Conservation (phyloP, 2,329 filamentous ascomycete species). For the Claviceps sp. region DNA sequence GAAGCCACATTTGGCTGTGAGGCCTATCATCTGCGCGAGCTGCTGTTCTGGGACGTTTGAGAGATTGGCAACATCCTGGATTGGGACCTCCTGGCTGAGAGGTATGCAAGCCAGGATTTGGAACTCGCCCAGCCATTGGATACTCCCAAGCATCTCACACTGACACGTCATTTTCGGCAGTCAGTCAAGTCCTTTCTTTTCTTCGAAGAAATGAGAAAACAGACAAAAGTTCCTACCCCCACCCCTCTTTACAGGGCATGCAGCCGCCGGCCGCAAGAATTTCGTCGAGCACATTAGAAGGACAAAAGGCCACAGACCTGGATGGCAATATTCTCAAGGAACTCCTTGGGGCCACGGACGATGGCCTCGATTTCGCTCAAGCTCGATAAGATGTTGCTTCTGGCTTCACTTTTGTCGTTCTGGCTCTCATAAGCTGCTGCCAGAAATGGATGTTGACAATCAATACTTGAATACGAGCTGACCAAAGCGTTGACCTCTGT, state of each 20-base stretch:
- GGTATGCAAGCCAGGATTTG: conserved; percentile 32
- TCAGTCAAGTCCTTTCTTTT: not conserved
- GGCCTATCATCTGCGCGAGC: conserved; percentile 20
- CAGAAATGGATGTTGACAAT: not conserved
- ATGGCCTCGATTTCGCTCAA: conserved; percentile 2
- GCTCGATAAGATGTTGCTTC: not conserved
- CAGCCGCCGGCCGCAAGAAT: not conserved
- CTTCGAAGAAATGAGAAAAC: not conserved
- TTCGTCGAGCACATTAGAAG: not conserved
- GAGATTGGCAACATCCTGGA: conserved; percentile 28
- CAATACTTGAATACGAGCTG: not conserved
- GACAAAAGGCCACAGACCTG: conserved; percentile 1
- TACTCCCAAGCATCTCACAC: conserved; percentile 1
- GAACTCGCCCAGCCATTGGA: conserved; percentile 24
- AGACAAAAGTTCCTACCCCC: not conserved
- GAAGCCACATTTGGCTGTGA: conserved; percentile 4
- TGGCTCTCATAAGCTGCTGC: not conserved
- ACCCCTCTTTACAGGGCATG: not conserved
- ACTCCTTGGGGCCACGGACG: not conserved
- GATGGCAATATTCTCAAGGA: conserved; percentile 1
- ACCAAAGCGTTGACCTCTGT: not conserved
- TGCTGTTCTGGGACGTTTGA: conserved; percentile 23
- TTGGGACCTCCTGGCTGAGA: conserved; percentile 17
- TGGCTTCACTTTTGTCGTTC: not conserved
- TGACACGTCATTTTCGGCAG: not conserved